Percentiles rank a stretch among this genome's conserved stretches.
phyloP scores from a whole-genome alignment of 192 early-diverging fungal genomes.

The Coemansia sp. region DNA sequence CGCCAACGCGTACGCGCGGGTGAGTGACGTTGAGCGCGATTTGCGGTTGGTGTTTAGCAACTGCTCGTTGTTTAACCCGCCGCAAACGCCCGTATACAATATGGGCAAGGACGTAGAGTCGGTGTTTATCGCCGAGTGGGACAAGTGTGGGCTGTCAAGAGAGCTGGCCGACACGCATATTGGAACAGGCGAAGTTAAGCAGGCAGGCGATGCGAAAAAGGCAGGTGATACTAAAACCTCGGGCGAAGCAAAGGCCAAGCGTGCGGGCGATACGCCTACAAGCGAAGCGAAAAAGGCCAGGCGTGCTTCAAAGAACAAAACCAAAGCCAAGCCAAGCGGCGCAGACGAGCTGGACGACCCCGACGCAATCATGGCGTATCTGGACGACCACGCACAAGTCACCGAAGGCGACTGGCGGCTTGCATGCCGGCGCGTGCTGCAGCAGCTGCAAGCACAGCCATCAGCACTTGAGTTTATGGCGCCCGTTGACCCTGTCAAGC shows the following conservation, averaged over 20 bases:
- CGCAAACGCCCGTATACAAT: conserved; percentile 60
- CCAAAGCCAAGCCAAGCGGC: neutral
- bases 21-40: conserved; percentile 52
- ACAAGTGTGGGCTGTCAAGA: conserved; percentile 5
- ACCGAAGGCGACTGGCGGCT: conserved; percentile 28
- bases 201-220: too few relatives aligned
- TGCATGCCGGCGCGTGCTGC: conserved; percentile 22
- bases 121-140: conserved; percentile 56
- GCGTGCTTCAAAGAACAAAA: neutral
- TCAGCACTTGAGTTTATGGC: conserved; percentile 61
- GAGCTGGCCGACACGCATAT: too few relatives aligned
- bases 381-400: neutral
- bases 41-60: conserved; percentile 62
- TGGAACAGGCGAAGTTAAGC: too few relatives aligned
- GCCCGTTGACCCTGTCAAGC: conserved; percentile 63
- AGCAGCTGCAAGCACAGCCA: conserved; percentile 55
- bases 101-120: conserved; percentile 59
- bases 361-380: conserved; percentile 16
- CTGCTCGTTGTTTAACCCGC: conserved; percentile 71
- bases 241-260: neutral
- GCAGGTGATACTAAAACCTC: too few relatives aligned
- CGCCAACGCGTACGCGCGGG: conserved; percentile 28
- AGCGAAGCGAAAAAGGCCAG: neutral
- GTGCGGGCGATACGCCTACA: neutral
- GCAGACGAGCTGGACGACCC: conserved; percentile 22